Percentiles rank a stretch among this genome's conserved stretches.
phyloP scores from a whole-genome alignment of 73 alveolate species.

The Blepharisma japonicum region DNA sequence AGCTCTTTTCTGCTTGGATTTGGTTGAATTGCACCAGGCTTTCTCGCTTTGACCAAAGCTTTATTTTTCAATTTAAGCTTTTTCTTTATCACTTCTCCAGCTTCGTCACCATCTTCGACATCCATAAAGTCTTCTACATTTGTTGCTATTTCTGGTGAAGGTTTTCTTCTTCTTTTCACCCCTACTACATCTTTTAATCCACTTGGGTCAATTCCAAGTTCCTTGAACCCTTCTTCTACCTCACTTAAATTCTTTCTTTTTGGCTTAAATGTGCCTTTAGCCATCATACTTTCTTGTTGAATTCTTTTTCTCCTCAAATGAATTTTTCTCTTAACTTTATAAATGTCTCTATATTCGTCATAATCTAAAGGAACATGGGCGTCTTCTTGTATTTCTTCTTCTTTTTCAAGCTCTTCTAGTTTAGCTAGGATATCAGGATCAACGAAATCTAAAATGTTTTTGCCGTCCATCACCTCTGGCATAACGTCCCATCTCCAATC shows the following conservation, averaged over 20 bases:
- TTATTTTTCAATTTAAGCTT: constrained; percentile 54
- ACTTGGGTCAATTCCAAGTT: constrained; percentile 34
- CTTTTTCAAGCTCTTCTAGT: constrained; percentile 95
- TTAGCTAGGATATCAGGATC: constrained; percentile 94
- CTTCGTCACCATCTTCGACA: constrained; percentile 57
- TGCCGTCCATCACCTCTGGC: constrained; percentile 99
- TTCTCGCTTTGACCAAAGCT: constrained; percentile 56
- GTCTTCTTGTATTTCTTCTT: constrained; percentile 84
- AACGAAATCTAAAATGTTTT: constrained; percentile 96
- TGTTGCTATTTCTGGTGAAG: constrained; percentile 40
- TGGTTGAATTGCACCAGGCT: constrained; percentile 66
- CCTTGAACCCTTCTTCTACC: constrained; percentile 55
- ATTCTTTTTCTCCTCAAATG: constrained; percentile 43
- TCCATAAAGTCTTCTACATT: constrained; percentile 53
- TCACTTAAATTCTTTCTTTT: constrained; percentile 40
- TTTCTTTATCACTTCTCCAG: constrained; percentile 52
- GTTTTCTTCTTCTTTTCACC: constrained; percentile 26
- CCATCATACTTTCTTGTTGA: constrained; percentile 64
- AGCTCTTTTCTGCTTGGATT: constrained; percentile 46
- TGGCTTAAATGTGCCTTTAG: constrained; percentile 56
- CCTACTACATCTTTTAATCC: constrained; percentile 28
- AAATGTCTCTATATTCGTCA: constrained; percentile 41
- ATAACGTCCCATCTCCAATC: constrained; percentile 98
- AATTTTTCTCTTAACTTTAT: constrained; percentile 46
- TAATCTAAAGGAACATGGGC: constrained; percentile 52